phyloP scores from a whole-genome alignment of 2,329 filamentous ascomycete species.

The Diaporthe amygdali region DNA sequence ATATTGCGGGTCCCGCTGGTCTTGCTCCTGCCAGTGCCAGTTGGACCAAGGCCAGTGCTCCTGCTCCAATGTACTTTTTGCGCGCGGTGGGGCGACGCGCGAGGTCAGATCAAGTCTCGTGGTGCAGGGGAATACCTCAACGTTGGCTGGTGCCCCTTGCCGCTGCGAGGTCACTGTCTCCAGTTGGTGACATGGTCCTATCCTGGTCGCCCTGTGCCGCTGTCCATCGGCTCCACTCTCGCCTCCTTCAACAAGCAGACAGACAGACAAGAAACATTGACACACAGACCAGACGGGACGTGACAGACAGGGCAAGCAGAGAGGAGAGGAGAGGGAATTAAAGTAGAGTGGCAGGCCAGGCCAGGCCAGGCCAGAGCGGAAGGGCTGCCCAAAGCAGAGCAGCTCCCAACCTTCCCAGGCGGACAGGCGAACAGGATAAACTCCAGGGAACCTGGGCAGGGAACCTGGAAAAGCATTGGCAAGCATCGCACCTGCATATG shows the following conservation, averaged over 20 bases:
- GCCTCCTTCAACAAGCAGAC: neutral
- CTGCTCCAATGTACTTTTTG: neutral
- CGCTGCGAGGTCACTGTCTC: neutral
- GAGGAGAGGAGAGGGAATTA: neutral
- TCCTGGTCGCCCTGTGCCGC: neutral
- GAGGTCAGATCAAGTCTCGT: neutral
- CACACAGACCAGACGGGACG: neutral
- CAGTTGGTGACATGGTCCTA: neutral
- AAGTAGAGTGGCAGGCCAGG: no score
- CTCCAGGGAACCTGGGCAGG: neutral
- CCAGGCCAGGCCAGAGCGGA: neutral
- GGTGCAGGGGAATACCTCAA: neutral
- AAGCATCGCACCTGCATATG: neutral
- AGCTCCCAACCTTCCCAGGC: neutral
- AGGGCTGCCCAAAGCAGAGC: neutral
- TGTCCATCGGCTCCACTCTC: neutral
- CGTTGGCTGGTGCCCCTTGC: neutral
- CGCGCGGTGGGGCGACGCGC: neutral
- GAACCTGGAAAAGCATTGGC: neutral
- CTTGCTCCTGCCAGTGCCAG: neutral
- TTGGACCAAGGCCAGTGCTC: neutral
- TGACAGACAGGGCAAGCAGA: neutral
- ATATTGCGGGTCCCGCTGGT: conserved; percentile 3
- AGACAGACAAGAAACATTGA: neutral
- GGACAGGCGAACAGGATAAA: no score